Evolutionary conservation across 495 filamentous ascomycete genomes (phyloP).

Genomic region (Hypoxylon trugodes): DNA sequence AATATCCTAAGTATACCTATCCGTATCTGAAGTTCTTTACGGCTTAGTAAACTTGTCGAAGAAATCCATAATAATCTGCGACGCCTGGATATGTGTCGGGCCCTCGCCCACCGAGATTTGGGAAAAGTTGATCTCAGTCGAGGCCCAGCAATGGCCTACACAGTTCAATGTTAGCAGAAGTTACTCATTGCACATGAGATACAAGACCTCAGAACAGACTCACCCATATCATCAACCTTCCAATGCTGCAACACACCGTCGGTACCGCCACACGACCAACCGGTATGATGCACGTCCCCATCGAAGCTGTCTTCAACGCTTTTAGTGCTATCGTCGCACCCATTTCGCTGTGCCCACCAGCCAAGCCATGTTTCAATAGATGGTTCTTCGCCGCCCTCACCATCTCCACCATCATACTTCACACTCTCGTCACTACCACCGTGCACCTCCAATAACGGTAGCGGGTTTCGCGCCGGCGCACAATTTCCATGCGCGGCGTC

Average conservation of each 20-base stretch:
- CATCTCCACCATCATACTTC: conserved; percentile 47
- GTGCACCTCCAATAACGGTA: conserved; percentile 58
- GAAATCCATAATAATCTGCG: conserved; percentile 44
- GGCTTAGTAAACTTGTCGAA: conserved; percentile 44
- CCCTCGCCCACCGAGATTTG: conserved; percentile 41
- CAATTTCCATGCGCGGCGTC: conserved; percentile 40
- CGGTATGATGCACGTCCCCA: conserved; percentile 44
- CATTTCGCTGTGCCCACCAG: conserved; percentile 50
- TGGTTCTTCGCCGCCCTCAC: conserved; percentile 48
- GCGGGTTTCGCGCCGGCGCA: conserved; percentile 47
- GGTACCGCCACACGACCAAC: conserved; percentile 49
- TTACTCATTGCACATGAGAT: neutral
- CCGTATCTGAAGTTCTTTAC: conserved; percentile 7
- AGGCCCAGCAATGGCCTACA: conserved; percentile 46
- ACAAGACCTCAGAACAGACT: neutral
- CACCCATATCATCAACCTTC: conserved; percentile 53
- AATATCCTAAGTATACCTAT: neutral
- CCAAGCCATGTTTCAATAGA: conserved; percentile 47
- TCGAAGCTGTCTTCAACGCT: conserved; percentile 42
- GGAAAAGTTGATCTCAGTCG: conserved; percentile 48
- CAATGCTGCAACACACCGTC: conserved; percentile 56
- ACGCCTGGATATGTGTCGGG: conserved; percentile 46
- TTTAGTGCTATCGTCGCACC: conserved; percentile 33
- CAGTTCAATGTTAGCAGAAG: conserved; percentile 11
- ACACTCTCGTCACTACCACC: conserved; percentile 52